phyloP scores from a whole-genome alignment of 1,284 basidiomycete genomes.

The Singerocomus inundabilis region DNA sequence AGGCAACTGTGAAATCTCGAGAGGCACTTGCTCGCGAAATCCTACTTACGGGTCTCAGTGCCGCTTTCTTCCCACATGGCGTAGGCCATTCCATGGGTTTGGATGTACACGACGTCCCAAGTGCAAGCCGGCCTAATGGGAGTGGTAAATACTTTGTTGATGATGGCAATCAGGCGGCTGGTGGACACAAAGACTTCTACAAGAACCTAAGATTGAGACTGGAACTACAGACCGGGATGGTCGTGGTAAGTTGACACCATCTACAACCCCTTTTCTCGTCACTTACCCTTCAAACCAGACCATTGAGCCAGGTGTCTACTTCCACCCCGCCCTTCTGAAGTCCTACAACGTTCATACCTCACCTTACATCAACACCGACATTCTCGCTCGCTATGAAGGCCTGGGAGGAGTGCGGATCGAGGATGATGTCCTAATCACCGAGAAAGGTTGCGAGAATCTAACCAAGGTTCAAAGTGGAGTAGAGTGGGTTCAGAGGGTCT shows the following conservation, averaged over 20 bases:
- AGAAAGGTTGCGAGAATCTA: constrained; percentile 68
- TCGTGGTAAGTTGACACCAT: constrained; percentile 56
- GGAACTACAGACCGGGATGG: constrained; percentile 74
- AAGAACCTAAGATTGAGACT: constrained; percentile 75
- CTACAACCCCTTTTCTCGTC: neutral
- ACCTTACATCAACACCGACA: constrained; percentile 66
- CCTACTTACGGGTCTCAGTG: constrained; percentile 70
- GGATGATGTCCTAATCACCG: constrained; percentile 78
- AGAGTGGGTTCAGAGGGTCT: constrained; percentile 75
- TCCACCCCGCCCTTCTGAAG: constrained; percentile 74
- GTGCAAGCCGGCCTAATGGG: constrained; percentile 61
- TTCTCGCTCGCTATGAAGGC: constrained; percentile 68
- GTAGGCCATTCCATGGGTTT: constrained; percentile 86
- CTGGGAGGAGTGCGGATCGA: constrained; percentile 91
- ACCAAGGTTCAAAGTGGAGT: constrained; percentile 79
- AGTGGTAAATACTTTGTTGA: constrained; percentile 41
- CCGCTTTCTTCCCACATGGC: constrained; percentile 91
- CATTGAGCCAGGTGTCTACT: constrained; percentile 89
- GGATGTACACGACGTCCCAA: constrained; percentile 86
- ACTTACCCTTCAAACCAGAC: constrained; percentile 43
- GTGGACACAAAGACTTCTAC: constrained; percentile 59
- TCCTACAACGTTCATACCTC: constrained; percentile 57
- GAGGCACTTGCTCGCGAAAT: constrained; percentile 40
- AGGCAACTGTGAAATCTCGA: constrained; percentile 12
- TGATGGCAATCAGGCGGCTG: constrained; percentile 12